phyloP scores from a whole-genome alignment of 192 early-diverging fungal species.

The Entophlyctis luteolus region DNA sequence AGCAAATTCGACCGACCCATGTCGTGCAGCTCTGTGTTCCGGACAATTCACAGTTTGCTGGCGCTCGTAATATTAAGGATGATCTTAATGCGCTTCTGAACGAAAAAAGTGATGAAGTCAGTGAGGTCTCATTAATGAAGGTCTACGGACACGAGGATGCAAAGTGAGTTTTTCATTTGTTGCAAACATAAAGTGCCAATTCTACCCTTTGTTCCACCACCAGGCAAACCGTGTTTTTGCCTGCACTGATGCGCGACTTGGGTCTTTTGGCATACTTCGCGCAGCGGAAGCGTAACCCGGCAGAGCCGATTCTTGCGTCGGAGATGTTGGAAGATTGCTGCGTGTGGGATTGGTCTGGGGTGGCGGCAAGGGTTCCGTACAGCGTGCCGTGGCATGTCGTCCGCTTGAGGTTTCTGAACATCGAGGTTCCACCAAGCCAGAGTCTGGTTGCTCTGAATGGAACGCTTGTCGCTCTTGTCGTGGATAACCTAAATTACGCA shows the following conservation, averaged over 20 bases:
- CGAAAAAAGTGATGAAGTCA: not conserved
- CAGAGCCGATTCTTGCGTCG: not conserved
- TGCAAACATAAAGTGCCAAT: not conserved
- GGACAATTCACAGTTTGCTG: not conserved
- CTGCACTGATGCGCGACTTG: conserved; percentile 65
- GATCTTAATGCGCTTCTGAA: not conserved
- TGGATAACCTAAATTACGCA: conserved; percentile 16
- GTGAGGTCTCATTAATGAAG: conserved; percentile 5
- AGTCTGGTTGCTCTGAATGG: conserved; percentile 81
- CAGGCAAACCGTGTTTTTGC: conserved; percentile 42
- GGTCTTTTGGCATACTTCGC: conserved; percentile 71
- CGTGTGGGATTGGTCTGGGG: conserved; percentile 21
- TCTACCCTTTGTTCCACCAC: conserved; percentile 1
- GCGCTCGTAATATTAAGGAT: conserved; percentile 10
- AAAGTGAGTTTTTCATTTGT: not conserved
- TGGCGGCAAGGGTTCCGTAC: conserved; percentile 32
- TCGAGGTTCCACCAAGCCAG: conserved; percentile 61
- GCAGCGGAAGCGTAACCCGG: conserved; percentile 11
- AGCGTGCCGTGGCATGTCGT: conserved; percentile 8
- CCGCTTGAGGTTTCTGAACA: conserved; percentile 12
- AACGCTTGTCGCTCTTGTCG: conserved; percentile 72
- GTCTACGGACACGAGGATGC: conserved; percentile 36
- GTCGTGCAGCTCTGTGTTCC: conserved; percentile 52
- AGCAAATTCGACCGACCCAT: conserved; percentile 60
- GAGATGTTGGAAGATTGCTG: conserved; percentile 9